Evolutionary conservation across 495 filamentous ascomycete species (phyloP), one percentile per base, ranked within the genome.

Genomic region (Daldinia childiae): DNA sequence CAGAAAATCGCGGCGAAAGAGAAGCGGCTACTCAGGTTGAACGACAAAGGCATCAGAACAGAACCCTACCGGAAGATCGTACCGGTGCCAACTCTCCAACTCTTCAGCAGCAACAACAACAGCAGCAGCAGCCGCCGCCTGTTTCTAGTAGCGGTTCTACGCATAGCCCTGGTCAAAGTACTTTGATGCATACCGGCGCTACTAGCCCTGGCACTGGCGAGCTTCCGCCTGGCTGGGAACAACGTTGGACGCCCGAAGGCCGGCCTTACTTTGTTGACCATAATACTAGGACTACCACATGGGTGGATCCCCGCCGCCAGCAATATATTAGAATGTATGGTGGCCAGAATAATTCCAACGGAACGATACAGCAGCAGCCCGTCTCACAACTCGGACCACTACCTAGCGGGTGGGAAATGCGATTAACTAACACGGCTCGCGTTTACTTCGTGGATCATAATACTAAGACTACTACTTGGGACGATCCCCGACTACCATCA

Each of bases 401-500:
- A 45, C 95, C 95, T 12, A 98, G 95, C 78, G 95, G 95, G 19
- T 99, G 95, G 95, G 95, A 99, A 84, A 99, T 99, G 95, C 92
- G 95, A 64, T 88, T 99, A 26, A 99, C 95, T 55, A 98, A 98
- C 77, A 99, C 95, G 6, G 95, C 95, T 12, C 88, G 95, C 51
- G 95, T 99, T 24, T 99, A 99, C 80, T 99, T 99, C 77, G 95
- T 99, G 36, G 95, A 99, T 76, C 95, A 99, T 84, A 99, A 99
- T 78, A 99, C 95, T 66, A 99, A 99, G 85, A 99, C 95, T 0
- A 99, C 95, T 12, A 99, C 95, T n/a, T 99, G 95, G 95, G 95
- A 99, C 75, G 95, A 99, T 75, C 95, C 95, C 21, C 89, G 95
- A 64, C 82, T 99, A 68, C 95, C 95, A 52, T 98, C 95, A 8